Percentiles rank a stretch among this genome's conserved stretches.
phyloP scores from a whole-genome alignment of 1,139 yeast species.

The Sugiyamaella japonica region DNA sequence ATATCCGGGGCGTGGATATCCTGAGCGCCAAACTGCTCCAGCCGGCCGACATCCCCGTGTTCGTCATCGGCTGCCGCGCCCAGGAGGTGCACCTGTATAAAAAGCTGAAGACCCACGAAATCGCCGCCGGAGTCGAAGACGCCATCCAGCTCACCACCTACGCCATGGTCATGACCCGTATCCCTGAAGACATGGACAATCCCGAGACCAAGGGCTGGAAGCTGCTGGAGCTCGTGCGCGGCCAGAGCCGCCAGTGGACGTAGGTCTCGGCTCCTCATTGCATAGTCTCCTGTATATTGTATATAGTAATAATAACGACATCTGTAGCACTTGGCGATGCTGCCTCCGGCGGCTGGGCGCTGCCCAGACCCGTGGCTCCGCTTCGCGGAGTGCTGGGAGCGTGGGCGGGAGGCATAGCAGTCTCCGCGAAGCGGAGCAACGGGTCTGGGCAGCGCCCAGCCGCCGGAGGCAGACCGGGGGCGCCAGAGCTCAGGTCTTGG shows the following conservation, averaged over 20 bases:
- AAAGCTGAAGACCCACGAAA: slow-evolving; percentile 86
- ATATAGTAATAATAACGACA: slow-evolving; percentile 15
- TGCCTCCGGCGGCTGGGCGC: slow-evolving; percentile 6
- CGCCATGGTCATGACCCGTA: slow-evolving; percentile 93
- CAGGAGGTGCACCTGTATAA: slow-evolving; percentile 92
- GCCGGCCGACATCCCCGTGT: slow-evolving; percentile 90
- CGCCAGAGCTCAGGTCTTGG: background rate
- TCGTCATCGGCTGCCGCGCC: slow-evolving; percentile 93
- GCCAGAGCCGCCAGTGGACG: slow-evolving; percentile 88
- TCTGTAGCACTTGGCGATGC: background rate
- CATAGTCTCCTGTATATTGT: slow-evolving; percentile 14
- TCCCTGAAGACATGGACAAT: slow-evolving; percentile 89
- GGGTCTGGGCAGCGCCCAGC: slow-evolving; percentile 6
- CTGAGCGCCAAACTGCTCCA: slow-evolving; percentile 85
- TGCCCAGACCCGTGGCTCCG: background rate
- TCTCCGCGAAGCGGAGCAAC: slow-evolving; percentile 3
- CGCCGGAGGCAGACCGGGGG: background rate
- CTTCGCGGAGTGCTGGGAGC: background rate
- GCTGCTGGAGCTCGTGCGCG: slow-evolving; percentile 91
- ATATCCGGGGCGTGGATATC: slow-evolving; percentile 93
- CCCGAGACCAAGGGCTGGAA: slow-evolving; percentile 97
- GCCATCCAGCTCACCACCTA: slow-evolving; percentile 90
- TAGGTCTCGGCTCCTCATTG: slow-evolving; percentile 33
- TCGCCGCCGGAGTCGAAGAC: slow-evolving; percentile 96
- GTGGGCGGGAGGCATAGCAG: background rate